These are phyloP conservation scores for Filobasidium wieringae DNA, from an alignment of 768 basidiomycete genomes.

Conservation along the genomic window DNA sequence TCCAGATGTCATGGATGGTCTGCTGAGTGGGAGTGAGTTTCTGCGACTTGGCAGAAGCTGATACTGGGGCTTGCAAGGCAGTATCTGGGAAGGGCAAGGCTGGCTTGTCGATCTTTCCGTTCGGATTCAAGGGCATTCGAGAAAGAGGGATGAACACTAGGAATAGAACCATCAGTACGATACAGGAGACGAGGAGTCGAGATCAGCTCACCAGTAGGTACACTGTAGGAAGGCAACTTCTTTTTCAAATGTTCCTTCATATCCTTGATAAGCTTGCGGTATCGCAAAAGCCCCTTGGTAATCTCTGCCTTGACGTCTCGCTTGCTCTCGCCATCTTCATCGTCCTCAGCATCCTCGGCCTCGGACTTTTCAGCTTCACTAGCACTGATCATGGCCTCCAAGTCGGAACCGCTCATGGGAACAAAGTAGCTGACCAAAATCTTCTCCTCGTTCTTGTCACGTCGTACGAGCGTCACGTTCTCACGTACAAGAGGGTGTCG, in stretches of 20 bases:
- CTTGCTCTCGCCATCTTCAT: slow-evolving; percentile 48
- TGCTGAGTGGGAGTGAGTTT: slow-evolving; percentile 58
- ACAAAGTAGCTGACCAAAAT: slow-evolving; percentile 96
- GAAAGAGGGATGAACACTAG: slow-evolving; percentile 85
- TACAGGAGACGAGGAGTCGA: too few relatives aligned
- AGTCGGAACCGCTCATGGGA: slow-evolving; percentile 54
- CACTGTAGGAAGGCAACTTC: slow-evolving; percentile 87
- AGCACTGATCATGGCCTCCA: slow-evolving; percentile 53
- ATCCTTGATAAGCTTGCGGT: slow-evolving; percentile 78
- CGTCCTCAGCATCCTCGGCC: slow-evolving; percentile 19
- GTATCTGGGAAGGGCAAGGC: slow-evolving; percentile 98
- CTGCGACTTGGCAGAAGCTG: slow-evolving; percentile 42
- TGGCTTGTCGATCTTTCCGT: slow-evolving; percentile 98
- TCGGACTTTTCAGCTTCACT: slow-evolving; percentile 41
- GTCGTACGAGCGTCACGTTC: slow-evolving; percentile 88
- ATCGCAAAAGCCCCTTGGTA: slow-evolving; percentile 66
- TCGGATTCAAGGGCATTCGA: slow-evolving; percentile 95
- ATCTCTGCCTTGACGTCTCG: slow-evolving; percentile 51
- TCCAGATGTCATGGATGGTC: slow-evolving; percentile 75
- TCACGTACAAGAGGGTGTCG: slow-evolving; percentile 89
- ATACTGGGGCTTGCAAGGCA: slow-evolving; percentile 48
- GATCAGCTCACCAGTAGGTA: slow-evolving; percentile 74
- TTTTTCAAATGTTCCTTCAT: slow-evolving; percentile 91
- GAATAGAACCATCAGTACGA: not conserved
- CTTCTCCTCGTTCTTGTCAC: slow-evolving; percentile 99